Percentiles rank a stretch among this genome's conserved stretches.
Evolutionary conservation across 1,139 yeast genomes (phyloP).

Genomic region (Spencermartinsiella ligniputridi): DNA sequence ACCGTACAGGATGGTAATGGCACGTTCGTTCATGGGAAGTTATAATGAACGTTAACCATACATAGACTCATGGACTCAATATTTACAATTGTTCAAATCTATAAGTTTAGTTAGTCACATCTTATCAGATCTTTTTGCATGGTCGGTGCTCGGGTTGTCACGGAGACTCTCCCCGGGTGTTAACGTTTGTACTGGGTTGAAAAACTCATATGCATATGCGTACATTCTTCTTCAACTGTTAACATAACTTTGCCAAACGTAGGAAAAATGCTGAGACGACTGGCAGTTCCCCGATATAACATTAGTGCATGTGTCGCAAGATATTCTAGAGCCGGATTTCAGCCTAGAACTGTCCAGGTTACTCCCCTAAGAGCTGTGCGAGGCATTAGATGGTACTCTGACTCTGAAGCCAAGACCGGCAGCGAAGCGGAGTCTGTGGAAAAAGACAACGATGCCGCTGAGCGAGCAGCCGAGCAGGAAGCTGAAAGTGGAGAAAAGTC

Average conservation of each 20-base stretch:
- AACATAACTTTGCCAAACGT: no score
- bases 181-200: neutral
- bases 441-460: conserved; percentile 19
- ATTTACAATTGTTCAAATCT: no score
- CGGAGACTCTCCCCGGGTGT: neutral
- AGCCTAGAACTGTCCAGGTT: neutral
- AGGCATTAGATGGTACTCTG: conserved; percentile 16
- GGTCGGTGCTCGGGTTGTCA: neutral
- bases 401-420: conserved; percentile 4
- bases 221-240: no score
- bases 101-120: neutral
- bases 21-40: neutral
- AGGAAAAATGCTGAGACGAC: neutral
- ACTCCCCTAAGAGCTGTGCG: neutral
- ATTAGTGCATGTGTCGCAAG: neutral
- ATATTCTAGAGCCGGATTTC: neutral
- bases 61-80: neutral
- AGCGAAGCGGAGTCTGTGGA: conserved; percentile 13
- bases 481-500: conserved; percentile 15
- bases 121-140: neutral
- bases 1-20: conserved; percentile 58
- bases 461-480: conserved; percentile 16
- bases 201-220: no score
- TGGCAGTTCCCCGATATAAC: neutral
- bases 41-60: neutral